Base-by-base conservation (phyloP, 805 yeast species). In the Ogataea nakhonphanomensis region DNA sequence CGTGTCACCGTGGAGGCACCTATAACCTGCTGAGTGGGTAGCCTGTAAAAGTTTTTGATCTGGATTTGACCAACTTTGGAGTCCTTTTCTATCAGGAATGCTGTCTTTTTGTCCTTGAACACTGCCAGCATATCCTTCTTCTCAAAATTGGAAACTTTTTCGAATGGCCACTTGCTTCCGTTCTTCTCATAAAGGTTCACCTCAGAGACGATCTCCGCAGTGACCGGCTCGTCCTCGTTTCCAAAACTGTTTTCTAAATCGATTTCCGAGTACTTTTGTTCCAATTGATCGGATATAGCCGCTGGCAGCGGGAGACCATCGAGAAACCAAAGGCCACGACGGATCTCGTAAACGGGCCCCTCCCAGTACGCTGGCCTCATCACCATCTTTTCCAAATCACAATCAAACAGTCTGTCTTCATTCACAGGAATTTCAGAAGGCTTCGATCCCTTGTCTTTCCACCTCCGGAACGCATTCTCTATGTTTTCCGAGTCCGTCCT, bases 281-380 rank as follows among this genome's bases (percentile, higher is more conserved):
- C 97, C 14, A 90, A 53, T 41, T 74, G 78, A 1, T 67, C 63
- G 0, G 93, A 68, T 5, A 80, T 43, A 1, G 64, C 60, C 1
- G 66, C 65, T 8, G 69, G 54, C 21, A 87, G 61, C 0, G 95
- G 95, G 5, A 54, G 53, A 1, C 78, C 77, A 36, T 75, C 75
- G 8, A 73, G 57, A 57, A 87, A 88, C 98, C 98, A 91, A 1
- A 79, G 59, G 1, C 96, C 96, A 39, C 97, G 66, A 33, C 96
- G 69, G 1, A 91, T 83, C 44, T 85, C 89, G 56, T 80, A 91
- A 0, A 68, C 64, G 0, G 96, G 93, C 1, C 97, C 97, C 7
- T 78, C 79, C 97, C 97, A 91, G 58, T 80, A 91, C 0, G 81
- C 73, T 0, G 98, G 95, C 3, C 63, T 49, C 52, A 90, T 59